A percentile compares a stretch with the other conserved stretches of the same genome.
phyloP scores from a whole-genome alignment of 2,329 filamentous ascomycete species.

The Blumeria hordei region DNA sequence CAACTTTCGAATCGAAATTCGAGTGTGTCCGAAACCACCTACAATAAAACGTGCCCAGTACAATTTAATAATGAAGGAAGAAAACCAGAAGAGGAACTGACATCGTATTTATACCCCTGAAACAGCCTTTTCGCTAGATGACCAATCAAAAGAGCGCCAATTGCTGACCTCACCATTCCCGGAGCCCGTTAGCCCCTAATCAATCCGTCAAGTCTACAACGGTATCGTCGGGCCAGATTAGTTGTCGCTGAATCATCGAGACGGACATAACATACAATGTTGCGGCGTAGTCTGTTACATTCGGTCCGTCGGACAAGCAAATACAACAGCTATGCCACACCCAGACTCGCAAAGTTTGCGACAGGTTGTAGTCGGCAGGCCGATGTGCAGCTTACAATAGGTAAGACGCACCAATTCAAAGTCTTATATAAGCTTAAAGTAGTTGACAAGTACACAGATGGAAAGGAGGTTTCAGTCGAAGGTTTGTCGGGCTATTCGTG shows the following conservation, averaged over 20 bases:
- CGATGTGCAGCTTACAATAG: slow-evolving; percentile 92
- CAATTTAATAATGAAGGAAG: slow-evolving; percentile 25
- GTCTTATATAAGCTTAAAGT: background rate
- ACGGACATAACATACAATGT: slow-evolving; percentile 40
- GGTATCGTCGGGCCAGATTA: background rate
- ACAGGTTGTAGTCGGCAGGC: slow-evolving; percentile 55
- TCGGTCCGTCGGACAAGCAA: slow-evolving; percentile 41
- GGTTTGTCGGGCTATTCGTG: slow-evolving; percentile 27
- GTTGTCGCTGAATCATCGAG: slow-evolving; percentile 4
- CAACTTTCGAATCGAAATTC: slow-evolving; percentile 17
- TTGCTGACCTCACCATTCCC: background rate
- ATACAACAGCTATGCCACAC: slow-evolving; percentile 34
- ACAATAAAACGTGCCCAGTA: slow-evolving; percentile 48
- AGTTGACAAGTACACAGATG: slow-evolving; percentile 35
- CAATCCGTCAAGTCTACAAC: background rate
- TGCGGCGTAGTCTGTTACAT: slow-evolving; percentile 42
- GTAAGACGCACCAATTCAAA: slow-evolving; percentile 25
- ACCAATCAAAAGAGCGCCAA: background rate
- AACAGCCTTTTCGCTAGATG: background rate
- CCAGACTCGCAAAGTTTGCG: slow-evolving; percentile 41
- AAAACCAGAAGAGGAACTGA: slow-evolving; percentile 5
- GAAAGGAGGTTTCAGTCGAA: slow-evolving; percentile 95
- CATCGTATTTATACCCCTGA: background rate
- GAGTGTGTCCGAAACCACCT: slow-evolving; percentile 33
- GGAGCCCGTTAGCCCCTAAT: too few species aligned